Percentiles rank a stretch among this genome's conserved stretches.
Evolutionary conservation across 2,329 filamentous ascomycete genomes (phyloP).

Genomic region (Penicillium thymicola): DNA sequence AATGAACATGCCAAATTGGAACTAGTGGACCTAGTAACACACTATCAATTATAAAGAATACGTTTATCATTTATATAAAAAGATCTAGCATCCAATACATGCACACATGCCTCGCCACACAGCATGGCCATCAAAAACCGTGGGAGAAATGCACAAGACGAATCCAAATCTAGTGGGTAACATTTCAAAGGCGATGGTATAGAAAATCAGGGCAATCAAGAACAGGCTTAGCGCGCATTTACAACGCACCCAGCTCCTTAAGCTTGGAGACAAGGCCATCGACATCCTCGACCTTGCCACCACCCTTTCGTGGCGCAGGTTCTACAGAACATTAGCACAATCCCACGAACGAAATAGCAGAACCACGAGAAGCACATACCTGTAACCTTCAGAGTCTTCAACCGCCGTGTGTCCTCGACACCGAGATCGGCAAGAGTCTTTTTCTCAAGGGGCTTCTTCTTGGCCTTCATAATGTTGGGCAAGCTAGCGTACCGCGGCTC

Average conservation of each 20-base stretch:
- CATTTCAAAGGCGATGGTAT: slow-evolving; percentile 22
- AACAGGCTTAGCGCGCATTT: slow-evolving; percentile 25
- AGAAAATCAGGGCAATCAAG: slow-evolving; percentile 19
- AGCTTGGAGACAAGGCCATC: slow-evolving; percentile 90
- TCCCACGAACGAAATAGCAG: slow-evolving; percentile 1
- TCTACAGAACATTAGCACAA: slow-evolving; percentile 51
- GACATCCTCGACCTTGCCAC: slow-evolving; percentile 95
- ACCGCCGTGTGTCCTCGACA: slow-evolving; percentile 66
- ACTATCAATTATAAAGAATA: neutral
- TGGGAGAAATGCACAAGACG: slow-evolving; percentile 8
- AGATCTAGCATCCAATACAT: slow-evolving; percentile 1
- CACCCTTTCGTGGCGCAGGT: slow-evolving; percentile 81
- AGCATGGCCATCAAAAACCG: slow-evolving; percentile 5
- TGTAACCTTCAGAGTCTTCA: slow-evolving; percentile 87
- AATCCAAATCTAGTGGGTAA: slow-evolving; percentile 9
- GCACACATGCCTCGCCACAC: slow-evolving; percentile 5
- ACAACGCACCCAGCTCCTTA: slow-evolving; percentile 93
- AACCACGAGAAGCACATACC: slow-evolving; percentile 52
- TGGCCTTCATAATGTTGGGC: slow-evolving; percentile 99
- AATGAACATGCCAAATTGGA: neutral
- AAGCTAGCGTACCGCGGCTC: slow-evolving; percentile 91
- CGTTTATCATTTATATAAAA: neutral
- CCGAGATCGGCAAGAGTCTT: slow-evolving; percentile 80
- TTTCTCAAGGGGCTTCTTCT: slow-evolving; percentile 99
- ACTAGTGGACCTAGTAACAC: neutral